phyloP scores from a whole-genome alignment of 371 early-diverging fungal genomes.

The Smittium mucronatum region DNA sequence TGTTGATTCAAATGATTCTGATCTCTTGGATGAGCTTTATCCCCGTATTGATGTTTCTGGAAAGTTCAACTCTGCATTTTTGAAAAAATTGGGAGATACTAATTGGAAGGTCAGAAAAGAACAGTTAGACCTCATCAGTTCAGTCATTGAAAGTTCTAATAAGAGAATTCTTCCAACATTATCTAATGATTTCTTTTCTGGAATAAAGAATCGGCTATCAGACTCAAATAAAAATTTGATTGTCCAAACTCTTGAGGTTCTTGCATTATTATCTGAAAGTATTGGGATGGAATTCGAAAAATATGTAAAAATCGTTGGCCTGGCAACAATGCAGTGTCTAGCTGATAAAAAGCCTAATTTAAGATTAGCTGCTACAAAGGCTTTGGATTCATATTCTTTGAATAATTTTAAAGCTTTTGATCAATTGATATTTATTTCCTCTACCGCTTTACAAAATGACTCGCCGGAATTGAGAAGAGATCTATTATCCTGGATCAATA shows the following conservation, averaged over 20 bases:
- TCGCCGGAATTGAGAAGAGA: constrained; percentile 75
- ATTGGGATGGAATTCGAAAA: constrained; percentile 79
- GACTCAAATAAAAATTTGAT: constrained; percentile 86
- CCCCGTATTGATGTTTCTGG: constrained; percentile 69
- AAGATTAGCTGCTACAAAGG: constrained; percentile 56
- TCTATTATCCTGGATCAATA: constrained; percentile 59
- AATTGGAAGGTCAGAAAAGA: constrained; percentile 95
- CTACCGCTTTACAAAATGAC: constrained; percentile 53
- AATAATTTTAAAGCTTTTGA: constrained; percentile 30
- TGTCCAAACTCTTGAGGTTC: constrained; percentile 55
- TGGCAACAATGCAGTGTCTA: constrained; percentile 51
- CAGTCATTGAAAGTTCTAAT: constrained; percentile 57
- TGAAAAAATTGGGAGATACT: constrained; percentile 55
- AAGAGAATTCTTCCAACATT: constrained; percentile 66
- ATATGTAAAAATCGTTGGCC: constrained; percentile 41
- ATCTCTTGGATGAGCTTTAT: constrained; percentile 68
- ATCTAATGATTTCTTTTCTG: constrained; percentile 55
- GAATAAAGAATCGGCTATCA: constrained; percentile 64
- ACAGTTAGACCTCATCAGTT: constrained; percentile 66
- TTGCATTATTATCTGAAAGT: constrained; percentile 53
- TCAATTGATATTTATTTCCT: constrained; percentile 37
- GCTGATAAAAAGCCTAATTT: constrained; percentile 82
- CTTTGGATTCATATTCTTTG: constrained; percentile 57
- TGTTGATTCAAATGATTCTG: constrained; percentile 21
- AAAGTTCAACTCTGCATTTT: constrained; percentile 37